Base-by-base conservation (phyloP, 768 basidiomycete species). In the Trametes elegans region DNA sequence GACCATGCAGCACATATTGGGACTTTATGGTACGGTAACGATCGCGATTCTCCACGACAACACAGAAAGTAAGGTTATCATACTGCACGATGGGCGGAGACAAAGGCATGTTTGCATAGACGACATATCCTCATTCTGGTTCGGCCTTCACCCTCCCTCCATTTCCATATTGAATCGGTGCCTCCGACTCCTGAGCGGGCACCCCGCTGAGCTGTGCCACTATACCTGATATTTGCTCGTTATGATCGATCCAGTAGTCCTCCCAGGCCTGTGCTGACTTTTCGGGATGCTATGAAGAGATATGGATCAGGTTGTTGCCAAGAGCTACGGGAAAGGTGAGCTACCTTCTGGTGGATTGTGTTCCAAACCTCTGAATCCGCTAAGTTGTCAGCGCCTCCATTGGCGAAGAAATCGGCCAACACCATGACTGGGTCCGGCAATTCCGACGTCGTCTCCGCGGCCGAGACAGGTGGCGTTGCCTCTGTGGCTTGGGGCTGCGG, bases 401-500 rank as follows among this genome's bases (percentile, higher is more conserved):
- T 74, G 10, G 78, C 79, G 60, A 88, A 83, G 61, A 85, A 88
- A 9, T 68, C 66, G 7, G 79, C 75, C 32, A 88, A 73, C 3
- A 70, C 64, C 3, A 36, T 18, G 27, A 49, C 38, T 1, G 43
- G 27, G 16, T 79, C 70, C 9, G 23, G 31, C n/a, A 21, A 23
- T 23, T 41, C 19, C 11, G 3, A 5, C 9, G 13, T 41, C 40
- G 21, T 19, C 9, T 23, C 19, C 40, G 26, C 27, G 16, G 19
- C 13, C 11, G 26, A 41, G 18, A 5, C 38, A 21, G 18, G 34
- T 2, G 31, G n/a, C 31, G 26, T 8, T 26, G 21, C 38, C 29
- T 18, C 9, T 8, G 16, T 14, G 2, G 34, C 27, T n/a, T 41
- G 23, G 9, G 55, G 24, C 24, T 26, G 35, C 39, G 41, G n/a